Conservation (phyloP, 176 grass and related monocot genomes). For the Raddia guianensis region DNA sequence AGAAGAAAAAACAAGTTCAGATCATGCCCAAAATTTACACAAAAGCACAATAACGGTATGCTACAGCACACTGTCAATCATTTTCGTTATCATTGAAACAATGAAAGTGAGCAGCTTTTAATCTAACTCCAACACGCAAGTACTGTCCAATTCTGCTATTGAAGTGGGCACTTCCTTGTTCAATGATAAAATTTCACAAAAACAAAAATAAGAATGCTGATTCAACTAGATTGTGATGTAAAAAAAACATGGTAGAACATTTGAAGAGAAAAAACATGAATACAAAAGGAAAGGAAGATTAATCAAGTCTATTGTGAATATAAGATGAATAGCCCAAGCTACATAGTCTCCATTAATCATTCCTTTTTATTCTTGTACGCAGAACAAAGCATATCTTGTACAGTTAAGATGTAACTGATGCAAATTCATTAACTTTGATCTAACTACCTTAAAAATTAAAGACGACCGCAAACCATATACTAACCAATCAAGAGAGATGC, state of each 20-base stretch:
- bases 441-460: neutral
- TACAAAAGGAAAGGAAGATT: neutral
- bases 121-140: neutral
- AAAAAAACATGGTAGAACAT: neutral
- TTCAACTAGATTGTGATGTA: slow-evolving; percentile 2
- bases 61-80: neutral
- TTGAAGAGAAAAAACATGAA: slow-evolving; percentile 1
- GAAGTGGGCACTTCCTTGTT: neutral
- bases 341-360: neutral
- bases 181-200: neutral
- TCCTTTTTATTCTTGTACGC: neutral
- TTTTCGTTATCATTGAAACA: neutral
- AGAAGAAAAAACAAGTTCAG: neutral
- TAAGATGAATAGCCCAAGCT: slow-evolving; percentile 4
- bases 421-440: neutral
- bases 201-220: neutral
- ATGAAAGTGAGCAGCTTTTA: neutral
- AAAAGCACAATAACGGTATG: neutral
- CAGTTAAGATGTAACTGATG: neutral
- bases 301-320: neutral
- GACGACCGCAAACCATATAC: neutral
- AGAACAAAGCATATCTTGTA: neutral
- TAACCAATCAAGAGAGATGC: slow-evolving; percentile 5
- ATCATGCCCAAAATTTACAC: neutral
- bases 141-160: neutral